Conservation (phyloP, 805 yeast species). For the Saccharomyces kudriavzevii region DNA sequence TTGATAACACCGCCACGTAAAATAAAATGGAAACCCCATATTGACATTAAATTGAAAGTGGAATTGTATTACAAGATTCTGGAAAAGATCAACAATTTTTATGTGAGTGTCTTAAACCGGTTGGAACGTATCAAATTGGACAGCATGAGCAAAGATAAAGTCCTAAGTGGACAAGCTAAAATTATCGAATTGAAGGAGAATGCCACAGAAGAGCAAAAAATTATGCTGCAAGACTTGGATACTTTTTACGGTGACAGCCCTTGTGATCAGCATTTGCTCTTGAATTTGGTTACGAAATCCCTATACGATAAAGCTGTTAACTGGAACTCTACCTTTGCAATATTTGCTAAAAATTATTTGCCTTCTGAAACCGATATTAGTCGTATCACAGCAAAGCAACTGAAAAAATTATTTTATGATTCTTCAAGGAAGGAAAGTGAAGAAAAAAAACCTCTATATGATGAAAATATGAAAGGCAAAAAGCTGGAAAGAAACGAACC, state of each 20-base stretch:
- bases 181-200: constrained; percentile 50
- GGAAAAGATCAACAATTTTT: constrained; percentile 50
- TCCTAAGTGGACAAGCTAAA: constrained; percentile 56
- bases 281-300: constrained; percentile 61
- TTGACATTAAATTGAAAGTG: constrained; percentile 59
- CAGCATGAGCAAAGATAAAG: constrained; percentile 59
- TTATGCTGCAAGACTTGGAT: constrained; percentile 39
- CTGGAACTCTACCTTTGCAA: constrained; percentile 81
- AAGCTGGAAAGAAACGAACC: neutral
- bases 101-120: constrained; percentile 62
- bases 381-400: constrained; percentile 78
- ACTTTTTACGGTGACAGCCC: constrained; percentile 45
- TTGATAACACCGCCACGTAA: constrained; percentile 68
- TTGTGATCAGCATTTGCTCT: constrained; percentile 57
- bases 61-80: constrained; percentile 50
- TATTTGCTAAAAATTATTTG: constrained; percentile 67
- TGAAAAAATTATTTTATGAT: constrained; percentile 64
- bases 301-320: constrained; percentile 74
- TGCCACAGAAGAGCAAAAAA: constrained; percentile 43
- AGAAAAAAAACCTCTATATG: neutral
- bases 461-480: constrained; percentile 2
- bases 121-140: constrained; percentile 69
- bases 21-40: constrained; percentile 63
- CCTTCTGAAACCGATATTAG: constrained; percentile 93
- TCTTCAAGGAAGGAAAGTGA: constrained; percentile 21